Evolutionary conservation across 768 basidiomycete species (phyloP).

Genomic region (Amanita phalloides): DNA sequence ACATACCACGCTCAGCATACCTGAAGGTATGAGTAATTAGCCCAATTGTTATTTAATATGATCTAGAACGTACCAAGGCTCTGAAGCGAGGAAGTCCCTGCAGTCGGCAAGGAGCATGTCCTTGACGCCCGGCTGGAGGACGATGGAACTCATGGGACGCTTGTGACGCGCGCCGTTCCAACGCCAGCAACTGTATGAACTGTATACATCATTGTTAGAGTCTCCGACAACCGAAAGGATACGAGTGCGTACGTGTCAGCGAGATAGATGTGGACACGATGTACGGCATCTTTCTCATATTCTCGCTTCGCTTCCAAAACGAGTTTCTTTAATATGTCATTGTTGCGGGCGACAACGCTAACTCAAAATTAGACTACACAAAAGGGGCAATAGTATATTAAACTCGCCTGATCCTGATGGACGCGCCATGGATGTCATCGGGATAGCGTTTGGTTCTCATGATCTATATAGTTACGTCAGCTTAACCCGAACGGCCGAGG

Average conservation of each 20-base stretch:
- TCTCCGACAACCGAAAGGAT: constrained; percentile 6
- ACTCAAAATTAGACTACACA: constrained; percentile 7
- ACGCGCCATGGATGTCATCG: constrained; percentile 62
- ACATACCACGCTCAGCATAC: constrained; percentile 82
- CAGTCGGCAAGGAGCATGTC: constrained; percentile 87
- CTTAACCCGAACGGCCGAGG: constrained; percentile 10
- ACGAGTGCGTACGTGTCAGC: constrained; percentile 65
- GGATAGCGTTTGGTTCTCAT: constrained; percentile 70
- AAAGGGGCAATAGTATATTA: background rate
- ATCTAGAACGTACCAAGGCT: constrained; percentile 58
- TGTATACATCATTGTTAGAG: constrained; percentile 14
- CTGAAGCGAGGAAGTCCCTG: constrained; percentile 74
- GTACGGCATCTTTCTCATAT: constrained; percentile 86
- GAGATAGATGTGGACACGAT: constrained; percentile 83
- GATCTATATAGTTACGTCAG: constrained; percentile 36
- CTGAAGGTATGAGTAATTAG: constrained; percentile 25
- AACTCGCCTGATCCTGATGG: constrained; percentile 70
- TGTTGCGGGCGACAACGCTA: constrained; percentile 82
- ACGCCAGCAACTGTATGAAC: constrained; percentile 70
- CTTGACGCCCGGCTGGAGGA: constrained; percentile 80
- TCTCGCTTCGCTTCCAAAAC: constrained; percentile 82
- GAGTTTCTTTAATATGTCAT: constrained; percentile 79
- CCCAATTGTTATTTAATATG: constrained; percentile 1
- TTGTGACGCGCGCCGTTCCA: constrained; percentile 88
- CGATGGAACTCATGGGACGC: constrained; percentile 87